These are phyloP conservation scores for Phytophthora cryptogea DNA, from an alignment of 352 stramenopile species.

Conservation along the genomic window DNA sequence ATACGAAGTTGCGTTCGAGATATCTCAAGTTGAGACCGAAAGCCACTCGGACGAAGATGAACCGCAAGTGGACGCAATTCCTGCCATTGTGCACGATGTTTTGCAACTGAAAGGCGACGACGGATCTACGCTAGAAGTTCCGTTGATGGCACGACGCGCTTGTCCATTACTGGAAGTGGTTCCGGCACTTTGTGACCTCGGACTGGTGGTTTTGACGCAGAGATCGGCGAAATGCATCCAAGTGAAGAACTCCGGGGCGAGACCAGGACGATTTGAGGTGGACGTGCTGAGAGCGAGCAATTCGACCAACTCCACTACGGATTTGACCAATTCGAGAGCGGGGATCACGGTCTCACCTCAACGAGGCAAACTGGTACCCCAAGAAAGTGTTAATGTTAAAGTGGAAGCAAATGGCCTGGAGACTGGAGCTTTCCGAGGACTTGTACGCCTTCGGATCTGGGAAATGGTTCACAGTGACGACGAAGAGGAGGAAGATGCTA, in stretches of 20 bases:
- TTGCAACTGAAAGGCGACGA: constrained; percentile 67
- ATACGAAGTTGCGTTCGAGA: constrained; percentile 72
- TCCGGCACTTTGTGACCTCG: constrained; percentile 58
- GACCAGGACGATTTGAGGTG: constrained; percentile 47
- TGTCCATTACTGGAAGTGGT: constrained; percentile 64
- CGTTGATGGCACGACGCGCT: constrained; percentile 55
- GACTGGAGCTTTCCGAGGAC: constrained; percentile 41
- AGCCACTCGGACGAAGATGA: constrained; percentile 18
- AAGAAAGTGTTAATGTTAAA: constrained; percentile 48
- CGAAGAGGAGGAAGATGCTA: constrained; percentile 10
- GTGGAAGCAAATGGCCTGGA: constrained; percentile 48
- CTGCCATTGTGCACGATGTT: constrained; percentile 62
- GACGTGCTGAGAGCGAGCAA: constrained; percentile 46
- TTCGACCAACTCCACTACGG: constrained; percentile 1
- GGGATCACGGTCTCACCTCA: constrained; percentile 39
- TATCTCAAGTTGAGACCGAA: constrained; percentile 4
- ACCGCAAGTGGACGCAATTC: background rate
- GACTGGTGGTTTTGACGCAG: constrained; percentile 66
- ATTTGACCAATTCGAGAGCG: constrained; percentile 1
- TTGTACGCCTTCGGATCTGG: constrained; percentile 52
- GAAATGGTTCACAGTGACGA: constrained; percentile 22
- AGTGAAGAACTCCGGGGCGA: constrained; percentile 53
- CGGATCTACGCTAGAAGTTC: constrained; percentile 59
- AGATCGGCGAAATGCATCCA: constrained; percentile 57
- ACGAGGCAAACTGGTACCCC: constrained; percentile 33